Evolutionary conservation across 2,329 filamentous ascomycete genomes (phyloP).

Genomic region (Monosporascus sp.): DNA sequence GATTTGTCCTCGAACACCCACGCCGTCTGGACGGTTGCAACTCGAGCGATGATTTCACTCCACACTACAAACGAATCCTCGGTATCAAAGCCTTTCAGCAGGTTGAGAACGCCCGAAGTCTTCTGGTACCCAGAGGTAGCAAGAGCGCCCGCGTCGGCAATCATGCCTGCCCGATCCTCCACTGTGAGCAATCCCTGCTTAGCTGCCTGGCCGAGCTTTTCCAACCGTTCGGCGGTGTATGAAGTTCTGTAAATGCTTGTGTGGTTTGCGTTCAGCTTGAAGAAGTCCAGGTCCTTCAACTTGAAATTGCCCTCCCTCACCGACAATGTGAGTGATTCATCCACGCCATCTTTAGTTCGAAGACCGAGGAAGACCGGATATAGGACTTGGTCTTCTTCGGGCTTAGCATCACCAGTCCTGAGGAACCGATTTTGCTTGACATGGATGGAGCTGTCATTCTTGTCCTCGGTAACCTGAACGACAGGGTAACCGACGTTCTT

Average conservation of each 20-base stretch:
- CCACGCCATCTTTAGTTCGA: slow-evolving; percentile 75
- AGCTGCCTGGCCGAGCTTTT: slow-evolving; percentile 82
- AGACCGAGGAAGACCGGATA: slow-evolving; percentile 88
- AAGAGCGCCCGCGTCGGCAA: slow-evolving; percentile 85
- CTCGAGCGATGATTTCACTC: slow-evolving; percentile 80
- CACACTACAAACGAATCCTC: slow-evolving; percentile 91
- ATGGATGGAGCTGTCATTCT: slow-evolving; percentile 65
- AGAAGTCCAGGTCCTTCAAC: slow-evolving; percentile 77
- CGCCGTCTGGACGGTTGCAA: slow-evolving; percentile 72
- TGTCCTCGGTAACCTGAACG: slow-evolving; percentile 75
- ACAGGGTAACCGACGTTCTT: slow-evolving; percentile 95
- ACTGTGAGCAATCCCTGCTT: slow-evolving; percentile 75
- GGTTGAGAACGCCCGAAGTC: slow-evolving; percentile 80
- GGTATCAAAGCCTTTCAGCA: slow-evolving; percentile 79
- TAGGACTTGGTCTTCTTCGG: slow-evolving; percentile 82
- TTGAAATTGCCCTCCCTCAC: slow-evolving; percentile 73
- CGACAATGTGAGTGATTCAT: slow-evolving; percentile 67
- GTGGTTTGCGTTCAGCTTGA: slow-evolving; percentile 94
- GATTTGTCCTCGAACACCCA: slow-evolving; percentile 84
- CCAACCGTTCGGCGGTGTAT: slow-evolving; percentile 76
- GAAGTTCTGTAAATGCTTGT: slow-evolving; percentile 88
- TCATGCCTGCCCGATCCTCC: slow-evolving; percentile 91
- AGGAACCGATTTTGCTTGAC: slow-evolving; percentile 95
- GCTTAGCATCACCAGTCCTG: slow-evolving; percentile 85
- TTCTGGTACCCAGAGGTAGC: slow-evolving; percentile 89